These are phyloP conservation scores for Ceratobasidium sp. DNA, from an alignment of 1,284 basidiomycete species.

Conservation along the genomic window DNA sequence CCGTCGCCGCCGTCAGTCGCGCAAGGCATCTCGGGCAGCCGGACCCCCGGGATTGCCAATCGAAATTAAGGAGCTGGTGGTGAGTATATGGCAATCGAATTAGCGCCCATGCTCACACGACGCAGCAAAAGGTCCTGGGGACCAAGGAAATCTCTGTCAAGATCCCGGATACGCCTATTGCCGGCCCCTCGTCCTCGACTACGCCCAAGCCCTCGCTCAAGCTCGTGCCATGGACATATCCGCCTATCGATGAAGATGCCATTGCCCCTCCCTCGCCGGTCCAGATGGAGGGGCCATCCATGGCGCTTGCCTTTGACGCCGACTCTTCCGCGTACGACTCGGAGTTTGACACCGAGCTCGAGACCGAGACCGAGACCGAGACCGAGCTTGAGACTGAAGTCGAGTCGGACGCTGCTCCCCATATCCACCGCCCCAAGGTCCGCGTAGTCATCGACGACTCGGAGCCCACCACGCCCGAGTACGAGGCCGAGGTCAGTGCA, in stretches of 20 bases:
- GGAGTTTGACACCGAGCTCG: slow-evolving; percentile 23
- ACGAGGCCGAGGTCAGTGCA: slow-evolving; percentile 22
- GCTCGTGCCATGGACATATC: slow-evolving; percentile 33
- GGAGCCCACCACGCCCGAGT: slow-evolving; percentile 29
- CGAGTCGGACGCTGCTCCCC: slow-evolving; percentile 31
- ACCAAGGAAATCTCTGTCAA: not conserved
- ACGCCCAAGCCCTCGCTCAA: slow-evolving; percentile 26
- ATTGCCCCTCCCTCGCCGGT: slow-evolving; percentile 27
- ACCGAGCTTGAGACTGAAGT: slow-evolving; percentile 35
- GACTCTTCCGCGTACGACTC: slow-evolving; percentile 16
- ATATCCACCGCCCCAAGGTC: slow-evolving; percentile 13
- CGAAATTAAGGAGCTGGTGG: slow-evolving; percentile 20
- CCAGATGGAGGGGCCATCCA: slow-evolving; percentile 1
- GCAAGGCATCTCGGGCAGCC: slow-evolving; percentile 8
- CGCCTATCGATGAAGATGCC: slow-evolving; percentile 36
- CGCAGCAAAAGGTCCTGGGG: slow-evolving; percentile 32
- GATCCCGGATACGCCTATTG: too few species aligned
- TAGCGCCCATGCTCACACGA: slow-evolving; percentile 18
- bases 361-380: slow-evolving; percentile 25
- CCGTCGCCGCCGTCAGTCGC: slow-evolving; percentile 28
- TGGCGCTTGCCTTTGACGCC: not conserved
- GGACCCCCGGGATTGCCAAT: slow-evolving; percentile 17
- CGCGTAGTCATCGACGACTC: slow-evolving; percentile 32
- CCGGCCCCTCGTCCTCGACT: too few species aligned
- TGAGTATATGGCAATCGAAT: not conserved